Base-by-base conservation (phyloP, 352 stramenopile genomes). In the Saprolegnia diclina region DNA sequence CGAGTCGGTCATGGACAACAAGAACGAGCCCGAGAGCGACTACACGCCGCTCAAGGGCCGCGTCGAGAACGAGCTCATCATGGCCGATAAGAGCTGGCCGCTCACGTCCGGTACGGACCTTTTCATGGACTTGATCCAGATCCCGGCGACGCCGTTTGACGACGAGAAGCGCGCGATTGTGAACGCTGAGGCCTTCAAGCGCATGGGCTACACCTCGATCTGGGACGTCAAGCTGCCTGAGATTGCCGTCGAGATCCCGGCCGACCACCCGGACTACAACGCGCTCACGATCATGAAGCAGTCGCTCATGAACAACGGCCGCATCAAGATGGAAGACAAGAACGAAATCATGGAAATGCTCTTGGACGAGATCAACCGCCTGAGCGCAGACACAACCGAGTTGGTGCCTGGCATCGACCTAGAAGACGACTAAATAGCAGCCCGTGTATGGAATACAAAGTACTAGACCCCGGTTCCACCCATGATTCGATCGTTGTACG, bases 241-340 rank as follows among this genome's bases (percentile, higher is more conserved):
- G 69, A 90, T 95, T 55, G 79, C 76, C 61, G 83, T 95, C 24
- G 29, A 78, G 40, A 81, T 95, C 57, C 75, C 82, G 6, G 73
- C 74, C 16, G 78, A 88, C 42, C 73, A 95, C 73, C 80, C 82
- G 38, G 86, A 95, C 74, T 81, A 79, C 74, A 82, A 92, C 24
- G 85, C 85, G 24, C 77, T 95, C 9, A 83, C 91, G 76, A 88
- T 93, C 75, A 95, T 95, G 87, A 92, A 93, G 80, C 77, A 92
- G 44, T 90, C 87, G 64, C 79, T 95, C 71, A 77, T 92, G 67
- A 95, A 95, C 79, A 95, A 95, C 72, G 87, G 87, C 50, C 87
- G 84, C 66, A 86, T 95, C 65, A 81, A 77, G 56, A 91, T 95
- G 83, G 87, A 90, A 71, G 87, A 93, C 80, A 95, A 95, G 82